A percentile compares a stretch with the other conserved stretches of the same genome.
These are phyloP conservation scores for Corchorus capsularis DNA, from an alignment of 345 rosid genomes.

Conservation along the genomic window DNA sequence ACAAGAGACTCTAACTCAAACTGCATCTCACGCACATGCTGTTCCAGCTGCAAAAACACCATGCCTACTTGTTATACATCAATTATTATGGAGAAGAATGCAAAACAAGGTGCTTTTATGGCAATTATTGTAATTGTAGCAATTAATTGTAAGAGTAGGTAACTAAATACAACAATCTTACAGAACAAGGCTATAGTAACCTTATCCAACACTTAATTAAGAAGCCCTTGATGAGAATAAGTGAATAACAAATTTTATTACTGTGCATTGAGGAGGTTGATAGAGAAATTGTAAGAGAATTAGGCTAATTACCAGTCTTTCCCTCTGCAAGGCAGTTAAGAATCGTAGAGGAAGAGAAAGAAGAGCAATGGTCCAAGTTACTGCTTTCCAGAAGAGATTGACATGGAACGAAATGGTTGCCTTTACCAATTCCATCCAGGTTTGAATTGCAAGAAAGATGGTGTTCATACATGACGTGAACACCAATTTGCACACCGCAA, in stretches of 20 bases:
- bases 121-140: too few species aligned
- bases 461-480: slow-evolving; percentile 44
- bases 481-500: slow-evolving; percentile 41
- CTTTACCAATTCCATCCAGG: slow-evolving; percentile 54
- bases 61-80: slow-evolving; percentile 1
- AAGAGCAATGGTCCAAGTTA: slow-evolving; percentile 50
- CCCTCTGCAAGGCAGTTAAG: slow-evolving; percentile 58
- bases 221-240: too few species aligned
- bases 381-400: slow-evolving; percentile 45
- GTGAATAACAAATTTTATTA: too few species aligned
- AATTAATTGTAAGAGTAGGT: not conserved
- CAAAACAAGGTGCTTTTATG: not conserved
- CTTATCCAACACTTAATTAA: not conserved
- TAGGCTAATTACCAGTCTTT: slow-evolving; percentile 48
- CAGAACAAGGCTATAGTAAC: too few species aligned
- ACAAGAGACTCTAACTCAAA: slow-evolving; percentile 57
- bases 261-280: too few species aligned
- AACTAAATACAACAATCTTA: not conserved
- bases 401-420: slow-evolving; percentile 51
- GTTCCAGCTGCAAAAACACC: slow-evolving; percentile 63
- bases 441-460: slow-evolving; percentile 42
- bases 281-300: not conserved
- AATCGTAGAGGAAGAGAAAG: slow-evolving; percentile 57
- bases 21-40: slow-evolving; percentile 45
- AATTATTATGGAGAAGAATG: not conserved